These are phyloP conservation scores for Suillus luteus DNA, from an alignment of 768 basidiomycete species.

Conservation along the genomic window DNA sequence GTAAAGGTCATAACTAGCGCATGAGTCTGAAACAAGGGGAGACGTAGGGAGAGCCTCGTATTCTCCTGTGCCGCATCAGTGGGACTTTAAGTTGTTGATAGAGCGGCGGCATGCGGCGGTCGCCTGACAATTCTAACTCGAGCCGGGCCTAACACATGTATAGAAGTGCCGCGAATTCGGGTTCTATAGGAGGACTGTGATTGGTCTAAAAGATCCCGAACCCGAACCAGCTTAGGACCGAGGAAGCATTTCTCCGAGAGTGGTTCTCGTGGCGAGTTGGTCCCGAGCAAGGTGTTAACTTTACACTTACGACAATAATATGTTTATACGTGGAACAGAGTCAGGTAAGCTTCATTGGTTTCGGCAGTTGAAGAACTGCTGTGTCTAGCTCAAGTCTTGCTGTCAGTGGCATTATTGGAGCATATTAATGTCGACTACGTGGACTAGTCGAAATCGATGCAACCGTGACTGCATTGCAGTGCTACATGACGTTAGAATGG, in stretches of 20 bases:
- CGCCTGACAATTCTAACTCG: neutral
- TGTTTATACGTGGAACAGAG: too few relatives aligned
- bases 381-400: neutral
- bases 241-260: neutral
- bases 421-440: neutral
- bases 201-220: neutral
- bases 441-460: neutral
- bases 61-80: neutral
- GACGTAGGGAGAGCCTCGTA: neutral
- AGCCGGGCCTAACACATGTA: neutral
- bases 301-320: neutral
- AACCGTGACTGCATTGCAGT: neutral
- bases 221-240: conserved; percentile 1
- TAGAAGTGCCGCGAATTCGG: neutral
- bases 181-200: neutral
- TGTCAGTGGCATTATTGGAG: neutral
- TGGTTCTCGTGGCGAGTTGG: neutral
- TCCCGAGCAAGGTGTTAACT: neutral
- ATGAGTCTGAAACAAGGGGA: conserved; percentile 4
- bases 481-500: neutral
- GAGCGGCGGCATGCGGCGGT: neutral
- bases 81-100: conserved; percentile 1
- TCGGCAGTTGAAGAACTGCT: neutral
- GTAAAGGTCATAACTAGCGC: conserved; percentile 16
- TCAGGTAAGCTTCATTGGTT: too few relatives aligned